These are phyloP conservation scores for Avena atlantica DNA, from an alignment of 176 grass and related monocot genomes.

Conservation along the genomic window DNA sequence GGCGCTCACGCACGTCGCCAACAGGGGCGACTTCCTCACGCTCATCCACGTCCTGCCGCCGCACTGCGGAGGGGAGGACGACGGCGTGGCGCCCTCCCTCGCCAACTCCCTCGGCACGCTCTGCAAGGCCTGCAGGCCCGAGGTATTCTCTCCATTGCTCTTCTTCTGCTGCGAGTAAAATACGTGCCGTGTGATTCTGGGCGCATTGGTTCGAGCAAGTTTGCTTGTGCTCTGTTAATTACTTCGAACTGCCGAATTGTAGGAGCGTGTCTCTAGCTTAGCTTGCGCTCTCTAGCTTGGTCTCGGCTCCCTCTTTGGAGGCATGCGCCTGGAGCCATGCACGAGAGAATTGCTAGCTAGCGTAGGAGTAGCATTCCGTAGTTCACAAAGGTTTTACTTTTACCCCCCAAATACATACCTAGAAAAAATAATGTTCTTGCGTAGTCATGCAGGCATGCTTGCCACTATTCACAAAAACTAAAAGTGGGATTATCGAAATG, in stretches of 20 bases:
- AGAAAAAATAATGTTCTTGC: neutral
- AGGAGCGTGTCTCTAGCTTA: no score
- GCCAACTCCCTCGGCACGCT: conserved; percentile 83
- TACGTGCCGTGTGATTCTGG: no score
- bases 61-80: conserved; percentile 40
- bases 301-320: conserved; percentile 13
- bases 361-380: neutral
- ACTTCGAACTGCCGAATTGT: no score
- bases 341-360: neutral
- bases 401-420: neutral
- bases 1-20: conserved; percentile 91
- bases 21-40: conserved; percentile 85
- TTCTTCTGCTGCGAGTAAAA: neutral
- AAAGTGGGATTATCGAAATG: neutral
- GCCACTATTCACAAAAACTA: no score
- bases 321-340: conserved; percentile 44
- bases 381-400: conserved; percentile 28
- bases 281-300: conserved; percentile 9
- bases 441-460: neutral
- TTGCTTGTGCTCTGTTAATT: no score
- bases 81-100: conserved; percentile 54
- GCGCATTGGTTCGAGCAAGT: neutral
- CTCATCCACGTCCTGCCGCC: conserved; percentile 83
- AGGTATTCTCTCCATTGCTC: conserved; percentile 49
- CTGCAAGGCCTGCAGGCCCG: conserved; percentile 85